Percentiles rank a stretch among this genome's conserved stretches.
phyloP scores from a whole-genome alignment of 1,284 basidiomycete genomes.

The Schizopora paradoxa region DNA sequence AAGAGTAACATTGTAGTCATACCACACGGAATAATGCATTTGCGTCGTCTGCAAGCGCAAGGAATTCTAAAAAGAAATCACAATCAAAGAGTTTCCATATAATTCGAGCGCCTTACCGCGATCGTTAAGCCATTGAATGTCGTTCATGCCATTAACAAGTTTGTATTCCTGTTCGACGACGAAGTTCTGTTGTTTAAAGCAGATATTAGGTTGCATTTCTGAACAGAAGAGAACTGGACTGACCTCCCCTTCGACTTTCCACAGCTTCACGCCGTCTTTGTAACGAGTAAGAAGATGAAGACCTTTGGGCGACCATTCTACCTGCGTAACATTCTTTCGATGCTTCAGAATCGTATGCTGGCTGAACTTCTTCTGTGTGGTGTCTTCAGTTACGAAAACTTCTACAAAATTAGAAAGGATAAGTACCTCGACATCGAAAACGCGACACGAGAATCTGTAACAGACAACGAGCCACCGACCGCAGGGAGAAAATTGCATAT shows the following conservation, averaged over 20 bases:
- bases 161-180: neutral
- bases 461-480: conserved; percentile 13
- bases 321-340: conserved; percentile 13
- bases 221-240: neutral
- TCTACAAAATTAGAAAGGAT: too few species aligned
- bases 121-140: conserved; percentile 14
- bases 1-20: neutral
- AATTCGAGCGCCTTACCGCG: conserved; percentile 8
- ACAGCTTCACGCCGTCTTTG: conserved; percentile 9
- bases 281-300: conserved; percentile 8
- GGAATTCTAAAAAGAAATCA: conserved; percentile 6
- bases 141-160: conserved; percentile 1
- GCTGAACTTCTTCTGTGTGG: conserved; percentile 2
- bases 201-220: neutral
- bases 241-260: conserved; percentile 3
- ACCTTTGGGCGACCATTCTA: conserved; percentile 14
- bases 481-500: conserved; percentile 13
- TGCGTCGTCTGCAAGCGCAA: conserved; percentile 11
- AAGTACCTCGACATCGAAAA: conserved; percentile 12
- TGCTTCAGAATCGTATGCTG: conserved; percentile 5
- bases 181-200: neutral
- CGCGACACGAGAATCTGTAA: conserved; percentile 9
- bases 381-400: too few species aligned
- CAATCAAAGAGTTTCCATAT: neutral
- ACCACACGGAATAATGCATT: conserved; percentile 12